These are phyloP conservation scores for Clausena lansium DNA, from an alignment of 345 rosid genomes.

Conservation along the genomic window DNA sequence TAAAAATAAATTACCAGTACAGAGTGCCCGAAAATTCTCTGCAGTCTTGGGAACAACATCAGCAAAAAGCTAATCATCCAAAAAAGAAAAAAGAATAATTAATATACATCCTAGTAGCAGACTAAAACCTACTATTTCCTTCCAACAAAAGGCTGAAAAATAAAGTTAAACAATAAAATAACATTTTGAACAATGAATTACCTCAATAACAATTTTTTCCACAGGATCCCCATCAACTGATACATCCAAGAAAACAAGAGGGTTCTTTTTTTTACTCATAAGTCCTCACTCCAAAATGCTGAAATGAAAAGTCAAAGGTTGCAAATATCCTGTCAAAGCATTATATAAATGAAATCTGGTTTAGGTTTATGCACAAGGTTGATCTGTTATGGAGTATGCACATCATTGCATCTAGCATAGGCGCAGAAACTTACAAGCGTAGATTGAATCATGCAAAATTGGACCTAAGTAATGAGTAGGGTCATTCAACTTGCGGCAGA, in stretches of 20 bases:
- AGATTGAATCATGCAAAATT: background rate
- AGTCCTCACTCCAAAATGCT: conserved; percentile 24
- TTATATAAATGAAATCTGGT: background rate
- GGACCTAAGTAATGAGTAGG: background rate
- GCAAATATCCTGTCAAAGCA: background rate
- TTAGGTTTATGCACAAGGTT: too few species aligned
- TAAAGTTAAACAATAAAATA: background rate
- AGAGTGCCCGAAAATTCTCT: conserved; percentile 92
- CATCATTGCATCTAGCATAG: background rate
- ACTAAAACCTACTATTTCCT: conserved; percentile 2
- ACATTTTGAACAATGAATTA: conserved; percentile 27
- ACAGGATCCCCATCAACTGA: conserved; percentile 64
- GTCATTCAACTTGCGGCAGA: background rate
- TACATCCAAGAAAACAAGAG: conserved; percentile 72
- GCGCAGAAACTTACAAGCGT: background rate
- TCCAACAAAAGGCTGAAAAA: background rate
- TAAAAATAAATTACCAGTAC: conserved; percentile 64
- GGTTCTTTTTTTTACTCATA: conserved; percentile 82
- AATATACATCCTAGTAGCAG: background rate
- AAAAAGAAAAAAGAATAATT: conserved; percentile 8
- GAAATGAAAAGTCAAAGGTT: conserved; percentile 3
- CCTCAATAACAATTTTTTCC: conserved; percentile 82
- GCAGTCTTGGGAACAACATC: conserved; percentile 90
- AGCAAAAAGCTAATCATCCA: conserved; percentile 71
- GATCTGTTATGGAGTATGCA: background rate